These are phyloP conservation scores for Clavispora vitiphila DNA, from an alignment of 805 yeast species.

Conservation along the genomic window DNA sequence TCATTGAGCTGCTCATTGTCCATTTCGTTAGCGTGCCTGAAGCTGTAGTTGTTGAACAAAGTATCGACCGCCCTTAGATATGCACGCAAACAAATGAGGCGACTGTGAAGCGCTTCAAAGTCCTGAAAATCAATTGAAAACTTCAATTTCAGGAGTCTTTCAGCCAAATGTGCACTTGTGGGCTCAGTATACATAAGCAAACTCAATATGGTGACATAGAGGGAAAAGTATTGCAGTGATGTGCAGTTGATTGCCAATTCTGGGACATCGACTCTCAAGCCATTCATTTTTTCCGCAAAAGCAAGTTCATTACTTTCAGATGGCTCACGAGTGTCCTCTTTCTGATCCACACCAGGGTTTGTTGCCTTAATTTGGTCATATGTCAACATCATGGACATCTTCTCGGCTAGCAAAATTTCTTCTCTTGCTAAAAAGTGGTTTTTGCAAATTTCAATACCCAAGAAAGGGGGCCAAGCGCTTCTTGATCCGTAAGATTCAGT, in stretches of 20 bases:
- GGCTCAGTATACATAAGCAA: conserved; percentile 75
- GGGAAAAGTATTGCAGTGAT: conserved; percentile 64
- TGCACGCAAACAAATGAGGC: conserved; percentile 46
- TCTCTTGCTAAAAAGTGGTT: conserved; percentile 40
- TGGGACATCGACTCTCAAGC: conserved; percentile 63
- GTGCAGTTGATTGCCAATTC: conserved; percentile 62
- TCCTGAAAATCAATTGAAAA: conserved; percentile 70
- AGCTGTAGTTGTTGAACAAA: conserved; percentile 44
- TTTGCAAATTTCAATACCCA: conserved; percentile 66
- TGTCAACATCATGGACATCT: conserved; percentile 57
- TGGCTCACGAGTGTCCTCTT: conserved; percentile 3
- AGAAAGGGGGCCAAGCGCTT: conserved; percentile 84
- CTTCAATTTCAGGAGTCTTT: conserved; percentile 59
- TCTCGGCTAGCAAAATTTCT: conserved; percentile 53
- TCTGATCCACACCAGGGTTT: conserved; percentile 14
- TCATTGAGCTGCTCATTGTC: conserved; percentile 47
- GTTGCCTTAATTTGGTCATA: conserved; percentile 42
- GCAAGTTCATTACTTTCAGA: conserved; percentile 3
- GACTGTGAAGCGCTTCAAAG: conserved; percentile 40
- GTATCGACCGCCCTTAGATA: conserved; percentile 38
- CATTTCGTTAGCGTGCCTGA: conserved; percentile 41
- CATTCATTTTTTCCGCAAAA: conserved; percentile 19
- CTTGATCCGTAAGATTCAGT: conserved; percentile 55
- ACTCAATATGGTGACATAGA: conserved; percentile 58
- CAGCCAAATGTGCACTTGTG: conserved; percentile 48